Evolutionary conservation across 805 yeast genomes (phyloP).

Genomic region (Metschnikowia koreensis): DNA sequence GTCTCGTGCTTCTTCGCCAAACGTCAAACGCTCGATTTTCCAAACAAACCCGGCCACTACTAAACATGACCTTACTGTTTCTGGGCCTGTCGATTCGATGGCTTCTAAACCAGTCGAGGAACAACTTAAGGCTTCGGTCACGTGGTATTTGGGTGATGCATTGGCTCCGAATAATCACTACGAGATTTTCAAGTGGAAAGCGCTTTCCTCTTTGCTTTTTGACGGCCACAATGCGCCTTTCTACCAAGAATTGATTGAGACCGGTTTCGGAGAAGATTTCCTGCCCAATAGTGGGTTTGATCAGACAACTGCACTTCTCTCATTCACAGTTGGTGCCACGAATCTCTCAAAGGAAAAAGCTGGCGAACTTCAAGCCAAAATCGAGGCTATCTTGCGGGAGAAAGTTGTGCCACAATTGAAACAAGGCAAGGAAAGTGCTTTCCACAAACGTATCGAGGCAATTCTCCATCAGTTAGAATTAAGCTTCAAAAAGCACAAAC

Average conservation of each 20-base stretch:
- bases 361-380: constrained; percentile 48
- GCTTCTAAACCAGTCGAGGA: constrained; percentile 56
- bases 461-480: constrained; percentile 86
- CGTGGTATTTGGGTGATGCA: constrained; percentile 86
- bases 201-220: constrained; percentile 66
- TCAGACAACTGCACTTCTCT: constrained; percentile 67
- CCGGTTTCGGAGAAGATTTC: constrained; percentile 82
- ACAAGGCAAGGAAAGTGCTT: constrained; percentile 21
- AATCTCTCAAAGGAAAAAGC: constrained; percentile 55
- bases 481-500: constrained; percentile 77
- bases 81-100: constrained; percentile 75
- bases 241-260: constrained; percentile 81
- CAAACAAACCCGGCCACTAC: constrained; percentile 20
- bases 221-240: constrained; percentile 94
- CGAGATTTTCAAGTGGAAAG: constrained; percentile 67
- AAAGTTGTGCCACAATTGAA: constrained; percentile 34
- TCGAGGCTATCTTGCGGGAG: constrained; percentile 47
- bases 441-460: constrained; percentile 63
- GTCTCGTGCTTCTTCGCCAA: constrained; percentile 32
- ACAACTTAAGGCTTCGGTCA: constrained; percentile 77
- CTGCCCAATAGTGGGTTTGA: constrained; percentile 87
- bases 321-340: constrained; percentile 83
- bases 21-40: constrained; percentile 48
- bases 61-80: constrained; percentile 25
- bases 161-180: constrained; percentile 49